phyloP scores from a whole-genome alignment of 306 rosid species.

The Acmispon strigosus region DNA sequence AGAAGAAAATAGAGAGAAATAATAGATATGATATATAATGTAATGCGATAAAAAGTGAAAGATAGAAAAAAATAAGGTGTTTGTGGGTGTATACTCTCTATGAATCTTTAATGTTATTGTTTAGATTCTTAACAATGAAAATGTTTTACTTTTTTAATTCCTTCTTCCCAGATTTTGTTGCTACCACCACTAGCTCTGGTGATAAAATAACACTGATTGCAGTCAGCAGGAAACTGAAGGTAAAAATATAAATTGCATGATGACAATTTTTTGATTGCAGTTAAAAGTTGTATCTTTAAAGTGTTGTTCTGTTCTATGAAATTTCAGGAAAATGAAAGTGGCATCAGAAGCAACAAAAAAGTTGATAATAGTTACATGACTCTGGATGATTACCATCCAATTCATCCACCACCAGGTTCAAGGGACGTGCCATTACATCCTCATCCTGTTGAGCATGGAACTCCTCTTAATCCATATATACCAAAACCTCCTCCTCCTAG shows the following conservation, averaged over 20 bases:
- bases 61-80: too few species aligned
- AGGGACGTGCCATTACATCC: constrained; percentile 31
- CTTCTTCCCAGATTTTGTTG: constrained; percentile 22
- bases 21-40: too few species aligned
- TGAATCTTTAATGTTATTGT: too few species aligned
- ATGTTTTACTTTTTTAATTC: background rate
- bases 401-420: constrained; percentile 57
- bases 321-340: constrained; percentile 39
- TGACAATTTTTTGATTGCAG: background rate
- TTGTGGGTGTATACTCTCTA: too few species aligned
- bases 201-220: constrained; percentile 17
- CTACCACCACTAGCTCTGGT: constrained; percentile 18
- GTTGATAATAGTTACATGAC: background rate
- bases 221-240: constrained; percentile 60
- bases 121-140: background rate
- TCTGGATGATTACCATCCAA: constrained; percentile 59
- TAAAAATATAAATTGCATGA: constrained; percentile 10
- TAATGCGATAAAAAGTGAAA: too few species aligned
- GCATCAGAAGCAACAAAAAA: background rate
- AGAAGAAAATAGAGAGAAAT: too few species aligned
- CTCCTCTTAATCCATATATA: constrained; percentile 58
- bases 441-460: constrained; percentile 73
- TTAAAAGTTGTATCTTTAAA: background rate
- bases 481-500: constrained; percentile 50
- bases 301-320: background rate